These are phyloP conservation scores for Colletotrichum siamense DNA, from an alignment of 2,329 filamentous ascomycete genomes.

Conservation along the genomic window DNA sequence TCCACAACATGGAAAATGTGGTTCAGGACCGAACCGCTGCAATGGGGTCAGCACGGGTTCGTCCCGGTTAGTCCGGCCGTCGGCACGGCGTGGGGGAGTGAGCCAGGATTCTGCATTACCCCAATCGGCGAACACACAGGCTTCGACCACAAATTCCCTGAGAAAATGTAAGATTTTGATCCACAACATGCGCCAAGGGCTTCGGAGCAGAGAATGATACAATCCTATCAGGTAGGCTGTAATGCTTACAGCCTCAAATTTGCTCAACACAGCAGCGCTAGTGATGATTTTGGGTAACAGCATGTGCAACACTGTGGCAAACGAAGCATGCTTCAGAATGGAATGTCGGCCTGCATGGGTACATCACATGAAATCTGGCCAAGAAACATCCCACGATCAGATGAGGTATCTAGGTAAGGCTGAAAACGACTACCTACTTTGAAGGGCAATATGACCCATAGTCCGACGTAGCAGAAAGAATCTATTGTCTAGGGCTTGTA, in stretches of 20 bases:
- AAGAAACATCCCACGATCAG: neutral
- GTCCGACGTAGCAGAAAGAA: accelerated
- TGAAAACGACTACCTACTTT: neutral
- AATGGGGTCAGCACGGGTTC: neutral
- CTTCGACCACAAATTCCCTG: neutral
- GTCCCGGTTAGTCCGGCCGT: neutral
- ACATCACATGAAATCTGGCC: neutral
- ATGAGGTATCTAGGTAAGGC: neutral
- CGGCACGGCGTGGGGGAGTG: neutral
- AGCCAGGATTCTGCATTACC: neutral
- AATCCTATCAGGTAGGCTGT: neutral
- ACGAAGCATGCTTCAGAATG: neutral
- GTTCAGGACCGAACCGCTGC: neutral
- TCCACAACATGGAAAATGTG: neutral
- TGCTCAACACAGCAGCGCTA: neutral
- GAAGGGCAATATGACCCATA: neutral
- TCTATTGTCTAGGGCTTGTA: neutral
- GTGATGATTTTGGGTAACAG: neutral
- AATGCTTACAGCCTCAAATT: neutral
- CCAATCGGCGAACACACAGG: neutral
- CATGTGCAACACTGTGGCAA: neutral
- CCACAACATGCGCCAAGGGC: neutral
- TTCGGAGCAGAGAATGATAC: neutral
- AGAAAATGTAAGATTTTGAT: neutral
- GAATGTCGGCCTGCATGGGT: neutral